Evolutionary conservation across 257 asterid species (phyloP).

Genomic region (Solanum dulcamara): DNA sequence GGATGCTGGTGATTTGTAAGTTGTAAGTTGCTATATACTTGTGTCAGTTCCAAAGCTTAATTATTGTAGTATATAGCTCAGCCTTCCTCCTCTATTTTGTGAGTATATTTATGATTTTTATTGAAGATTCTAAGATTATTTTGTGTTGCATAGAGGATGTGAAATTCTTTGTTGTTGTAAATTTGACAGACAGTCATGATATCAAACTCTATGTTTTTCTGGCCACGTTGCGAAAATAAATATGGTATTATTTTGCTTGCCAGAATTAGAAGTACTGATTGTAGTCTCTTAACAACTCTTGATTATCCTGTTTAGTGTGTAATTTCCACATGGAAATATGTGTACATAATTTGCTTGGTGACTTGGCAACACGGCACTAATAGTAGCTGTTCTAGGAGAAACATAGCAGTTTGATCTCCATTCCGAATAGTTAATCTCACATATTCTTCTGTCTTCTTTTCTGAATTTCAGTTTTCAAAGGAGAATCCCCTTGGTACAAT

Average conservation of each 20-base stretch:
- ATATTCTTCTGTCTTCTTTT: neutral
- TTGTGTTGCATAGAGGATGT: neutral
- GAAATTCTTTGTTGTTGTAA: neutral
- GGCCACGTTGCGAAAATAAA: neutral
- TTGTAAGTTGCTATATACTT: neutral
- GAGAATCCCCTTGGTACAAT: constrained; percentile 27
- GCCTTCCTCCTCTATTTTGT: neutral
- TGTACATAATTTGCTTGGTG: neutral
- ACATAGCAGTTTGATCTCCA: neutral
- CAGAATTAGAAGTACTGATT: neutral
- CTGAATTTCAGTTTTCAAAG: constrained; percentile 55
- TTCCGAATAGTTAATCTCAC: neutral
- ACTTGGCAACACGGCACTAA: neutral
- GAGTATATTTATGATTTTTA: neutral
- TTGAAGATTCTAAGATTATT: neutral
- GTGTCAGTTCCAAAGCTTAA: neutral
- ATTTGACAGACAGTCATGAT: neutral
- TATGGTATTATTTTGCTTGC: constrained; percentile 3
- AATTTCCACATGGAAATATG: neutral
- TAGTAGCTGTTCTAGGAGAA: too few species aligned
- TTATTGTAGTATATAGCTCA: neutral
- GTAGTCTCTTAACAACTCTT: neutral
- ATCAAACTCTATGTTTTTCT: neutral
- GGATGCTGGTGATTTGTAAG: neutral
- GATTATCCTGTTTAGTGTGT: neutral